These are phyloP conservation scores for Podila clonocystis DNA, from an alignment of 192 early-diverging fungal genomes.

Conservation along the genomic window DNA sequence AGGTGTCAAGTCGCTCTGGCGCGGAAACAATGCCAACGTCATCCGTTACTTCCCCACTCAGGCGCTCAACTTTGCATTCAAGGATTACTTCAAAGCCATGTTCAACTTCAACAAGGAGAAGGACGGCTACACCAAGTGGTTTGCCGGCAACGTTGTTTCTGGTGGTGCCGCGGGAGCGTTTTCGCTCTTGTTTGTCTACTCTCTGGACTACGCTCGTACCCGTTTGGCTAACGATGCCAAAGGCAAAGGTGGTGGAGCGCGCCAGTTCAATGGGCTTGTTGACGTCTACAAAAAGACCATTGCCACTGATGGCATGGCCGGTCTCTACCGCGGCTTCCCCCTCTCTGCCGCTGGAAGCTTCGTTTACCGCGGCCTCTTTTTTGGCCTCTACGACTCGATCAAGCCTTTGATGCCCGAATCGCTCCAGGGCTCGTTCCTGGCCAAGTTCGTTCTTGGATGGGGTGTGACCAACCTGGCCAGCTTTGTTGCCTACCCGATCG, in stretches of 20 bases:
- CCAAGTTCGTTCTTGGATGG: slow-evolving; percentile 70
- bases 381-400: slow-evolving; percentile 70
- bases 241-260: slow-evolving; percentile 79
- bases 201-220: slow-evolving; percentile 97
- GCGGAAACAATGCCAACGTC: slow-evolving; percentile 94
- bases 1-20: slow-evolving; percentile 79
- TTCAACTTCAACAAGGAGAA: slow-evolving; percentile 83
- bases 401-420: slow-evolving; percentile 39
- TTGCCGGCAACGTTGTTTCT: slow-evolving; percentile 92
- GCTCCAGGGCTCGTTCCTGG: slow-evolving; percentile 26
- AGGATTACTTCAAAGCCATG: slow-evolving; percentile 97
- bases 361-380: slow-evolving; percentile 66
- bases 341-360: slow-evolving; percentile 86
- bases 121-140: slow-evolving; percentile 84
- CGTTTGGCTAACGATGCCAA: slow-evolving; percentile 93
- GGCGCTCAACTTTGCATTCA: slow-evolving; percentile 97
- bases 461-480: slow-evolving; percentile 83
- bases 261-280: slow-evolving; percentile 93
- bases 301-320: slow-evolving; percentile 82
- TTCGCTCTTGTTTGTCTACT: slow-evolving; percentile 91
- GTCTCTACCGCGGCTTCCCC: slow-evolving; percentile 88
- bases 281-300: slow-evolving; percentile 86
- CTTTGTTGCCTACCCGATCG: slow-evolving; percentile 93
- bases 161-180: slow-evolving; percentile 96
- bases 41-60: slow-evolving; percentile 99